Percentiles rank a stretch among this genome's conserved stretches.
Evolutionary conservation across 768 basidiomycete species (phyloP).

Genomic region (Dacryopinax primogenitus): DNA sequence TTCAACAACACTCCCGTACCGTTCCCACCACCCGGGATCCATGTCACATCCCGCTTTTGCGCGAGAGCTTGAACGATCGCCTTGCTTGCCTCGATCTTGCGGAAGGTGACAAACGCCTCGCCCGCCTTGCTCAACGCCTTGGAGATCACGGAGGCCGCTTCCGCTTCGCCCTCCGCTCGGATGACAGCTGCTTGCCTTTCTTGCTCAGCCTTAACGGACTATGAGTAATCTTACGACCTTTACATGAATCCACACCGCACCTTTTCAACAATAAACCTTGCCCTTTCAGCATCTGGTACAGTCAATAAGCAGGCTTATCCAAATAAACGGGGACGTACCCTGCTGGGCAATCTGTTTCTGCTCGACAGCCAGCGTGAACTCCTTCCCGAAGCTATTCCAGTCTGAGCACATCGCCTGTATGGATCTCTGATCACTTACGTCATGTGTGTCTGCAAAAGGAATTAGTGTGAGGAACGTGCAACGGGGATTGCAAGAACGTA

Average conservation of each 20-base stretch:
- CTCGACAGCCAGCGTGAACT: conserved; percentile 61
- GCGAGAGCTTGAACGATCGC: conserved; percentile 83
- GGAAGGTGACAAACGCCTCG: conserved; percentile 85
- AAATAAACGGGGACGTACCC: conserved; percentile 37
- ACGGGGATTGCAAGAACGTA: conserved; percentile 19
- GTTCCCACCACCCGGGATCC: conserved; percentile 70
- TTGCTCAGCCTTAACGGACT: conserved; percentile 74
- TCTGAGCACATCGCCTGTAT: conserved; percentile 5
- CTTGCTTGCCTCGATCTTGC: conserved; percentile 96
- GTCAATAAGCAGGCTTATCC: conserved; percentile 10
- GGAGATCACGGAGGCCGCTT: conserved; percentile 89
- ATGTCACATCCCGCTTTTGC: conserved; percentile 72
- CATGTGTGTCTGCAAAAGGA: conserved; percentile 29
- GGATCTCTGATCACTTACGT: conserved; percentile 16
- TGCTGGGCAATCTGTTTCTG: conserved; percentile 99
- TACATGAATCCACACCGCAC: conserved; percentile 30
- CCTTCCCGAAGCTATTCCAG: conserved; percentile 19
- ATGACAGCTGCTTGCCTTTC: conserved; percentile 97
- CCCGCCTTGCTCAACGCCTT: conserved; percentile 84
- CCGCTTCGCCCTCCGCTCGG: conserved; percentile 95
- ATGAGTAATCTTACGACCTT: conserved; percentile 9
- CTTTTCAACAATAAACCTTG: conserved; percentile 99
- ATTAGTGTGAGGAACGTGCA: not conserved
- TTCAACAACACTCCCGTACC: conserved; percentile 50
- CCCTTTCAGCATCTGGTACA: conserved; percentile 79